phyloP scores from a whole-genome alignment of 148 eudicot species.

The Oxyria digyna region DNA sequence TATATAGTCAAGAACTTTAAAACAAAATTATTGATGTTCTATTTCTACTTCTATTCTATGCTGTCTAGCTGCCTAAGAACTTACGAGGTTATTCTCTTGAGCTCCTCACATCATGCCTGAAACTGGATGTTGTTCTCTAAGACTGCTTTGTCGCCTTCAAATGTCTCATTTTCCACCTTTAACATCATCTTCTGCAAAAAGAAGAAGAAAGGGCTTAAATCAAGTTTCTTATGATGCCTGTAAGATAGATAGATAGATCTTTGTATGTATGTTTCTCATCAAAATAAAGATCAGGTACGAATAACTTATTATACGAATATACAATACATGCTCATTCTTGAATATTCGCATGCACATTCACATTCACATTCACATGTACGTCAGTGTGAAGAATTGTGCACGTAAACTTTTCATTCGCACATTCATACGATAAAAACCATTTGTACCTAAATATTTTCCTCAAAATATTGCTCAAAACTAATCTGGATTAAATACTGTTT shows the following conservation, averaged over 20 bases:
- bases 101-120: neutral
- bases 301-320: no score
- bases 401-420: no score
- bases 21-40: neutral
- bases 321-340: no score
- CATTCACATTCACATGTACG: no score
- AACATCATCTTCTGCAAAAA: neutral
- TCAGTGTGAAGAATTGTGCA: no score
- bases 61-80: neutral
- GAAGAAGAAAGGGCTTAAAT: no score
- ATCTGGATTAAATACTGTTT: neutral
- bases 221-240: neutral
- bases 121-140: neutral
- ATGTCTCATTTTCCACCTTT: neutral
- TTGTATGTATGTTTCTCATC: neutral
- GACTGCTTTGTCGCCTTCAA: neutral
- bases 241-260: neutral
- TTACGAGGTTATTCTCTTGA: neutral
- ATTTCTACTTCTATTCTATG: conserved; percentile 1
- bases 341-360: no score
- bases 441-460: no score
- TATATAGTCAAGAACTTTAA: neutral
- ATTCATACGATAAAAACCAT: no score
- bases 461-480: neutral
- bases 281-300: no score